phyloP scores from a whole-genome alignment of 202 grass and related monocot genomes.

The Schoenoplectus tabernaemontani region DNA sequence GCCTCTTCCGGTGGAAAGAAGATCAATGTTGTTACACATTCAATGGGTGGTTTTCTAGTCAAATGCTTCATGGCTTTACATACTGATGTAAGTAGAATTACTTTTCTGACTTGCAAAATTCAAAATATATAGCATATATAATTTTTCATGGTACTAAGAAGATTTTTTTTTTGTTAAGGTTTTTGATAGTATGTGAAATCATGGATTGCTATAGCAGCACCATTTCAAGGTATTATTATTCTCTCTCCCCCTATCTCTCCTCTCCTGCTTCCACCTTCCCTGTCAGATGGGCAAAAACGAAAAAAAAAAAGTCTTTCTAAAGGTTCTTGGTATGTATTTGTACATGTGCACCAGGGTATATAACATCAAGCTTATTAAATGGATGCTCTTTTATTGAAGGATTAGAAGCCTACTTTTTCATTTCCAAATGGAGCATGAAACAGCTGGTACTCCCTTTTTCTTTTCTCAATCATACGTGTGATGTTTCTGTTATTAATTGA shows the following conservation, averaged over 20 bases:
- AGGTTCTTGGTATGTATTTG: not conserved
- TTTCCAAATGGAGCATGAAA: slow-evolving; percentile 96
- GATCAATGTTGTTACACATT: slow-evolving; percentile 87
- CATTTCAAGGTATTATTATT: slow-evolving; percentile 81
- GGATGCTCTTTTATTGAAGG: slow-evolving; percentile 95
- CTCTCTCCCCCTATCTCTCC: no score
- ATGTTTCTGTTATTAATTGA: slow-evolving; percentile 6
- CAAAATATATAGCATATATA: not conserved
- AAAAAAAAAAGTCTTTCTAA: not conserved
- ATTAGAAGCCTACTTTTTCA: slow-evolving; percentile 86
- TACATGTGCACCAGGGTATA: slow-evolving; percentile 89
- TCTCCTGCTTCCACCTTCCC: no score
- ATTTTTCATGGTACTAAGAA: slow-evolving; percentile 17
- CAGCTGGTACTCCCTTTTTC: slow-evolving; percentile 55
- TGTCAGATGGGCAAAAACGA: no score
- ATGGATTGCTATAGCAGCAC: slow-evolving; percentile 98
- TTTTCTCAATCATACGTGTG: not conserved
- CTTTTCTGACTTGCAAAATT: not conserved
- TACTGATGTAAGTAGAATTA: slow-evolving; percentile 51
- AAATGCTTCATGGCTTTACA: slow-evolving; percentile 88
- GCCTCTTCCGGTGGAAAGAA: slow-evolving; percentile 78
- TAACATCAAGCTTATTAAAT: slow-evolving; percentile 82
- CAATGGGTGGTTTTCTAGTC: slow-evolving; percentile 91
- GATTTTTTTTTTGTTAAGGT: slow-evolving; percentile 36
- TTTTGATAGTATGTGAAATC: slow-evolving; percentile 89